Evolutionary conservation across 805 yeast genomes (phyloP), one percentile per base, ranked within the genome.

Genomic region (Yamadazyma endophytica): DNA sequence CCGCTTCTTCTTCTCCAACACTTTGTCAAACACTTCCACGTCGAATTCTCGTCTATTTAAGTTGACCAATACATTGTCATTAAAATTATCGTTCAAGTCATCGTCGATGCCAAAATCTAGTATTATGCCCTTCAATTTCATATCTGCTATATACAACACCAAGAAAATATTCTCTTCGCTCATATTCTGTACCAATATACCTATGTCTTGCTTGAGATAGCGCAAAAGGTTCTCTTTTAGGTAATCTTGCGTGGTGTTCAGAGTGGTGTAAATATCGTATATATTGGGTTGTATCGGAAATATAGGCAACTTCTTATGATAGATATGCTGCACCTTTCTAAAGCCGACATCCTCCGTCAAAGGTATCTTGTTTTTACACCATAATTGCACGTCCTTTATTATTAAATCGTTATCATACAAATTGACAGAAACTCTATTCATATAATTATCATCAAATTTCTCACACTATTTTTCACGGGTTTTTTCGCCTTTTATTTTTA

Each of bases 1-100:
- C 28, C 26, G 24, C 36, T 24, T 37, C 40, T 52, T 51, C 32
- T 40, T 48, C 21, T 54, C 54, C 14, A 63, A 42, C 4, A 62
- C 64, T 26, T 57, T 54, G 39, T 64, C 70, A 26, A 63, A 60
- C 2, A 57, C 49, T 6, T n/a, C n/a, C n/a, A n/a, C n/a, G n/a
- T n/a, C n/a, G n/a, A n/a, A n/a, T n/a, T n/a, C n/a, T n/a, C 7
- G 13, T 20, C 20, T 16, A 4, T 24, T 17, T 12, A 29, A 13
- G 16, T 23, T 29, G 17, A 13, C 32, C 2, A 9, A 13, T 9
- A 7, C 11, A 22, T 11, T 5, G 7, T 17, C 17, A 17, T 8
- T 17, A 9, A 13, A 9, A 3, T 23, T 23, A 8, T 18, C 24
- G 4, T 15, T 14, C 5, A 7, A 3, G 14, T 26, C 26, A 13